Evolutionary conservation across 2,329 filamentous ascomycete species (phyloP), one percentile per base, ranked within the genome.

Genomic region (Capronia epimyces): DNA sequence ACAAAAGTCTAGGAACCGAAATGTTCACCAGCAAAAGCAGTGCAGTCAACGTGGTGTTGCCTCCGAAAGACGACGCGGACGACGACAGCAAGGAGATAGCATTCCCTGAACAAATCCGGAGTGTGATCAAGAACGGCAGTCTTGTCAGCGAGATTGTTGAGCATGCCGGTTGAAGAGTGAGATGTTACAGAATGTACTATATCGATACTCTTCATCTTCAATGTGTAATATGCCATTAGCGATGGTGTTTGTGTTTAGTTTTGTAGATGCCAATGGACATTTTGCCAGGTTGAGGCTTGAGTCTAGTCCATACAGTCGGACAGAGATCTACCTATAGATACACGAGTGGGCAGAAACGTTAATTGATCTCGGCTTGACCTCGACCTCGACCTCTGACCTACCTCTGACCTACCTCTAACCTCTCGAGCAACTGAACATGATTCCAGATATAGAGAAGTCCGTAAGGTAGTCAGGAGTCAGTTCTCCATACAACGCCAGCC

Each of bases 121-220:
- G 65, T 75, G 87, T 76, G 78, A 76, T 80, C 74, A 87, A 84
- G 68, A 74, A 89, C 69, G 86, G 87, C 18, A 82, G 86, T 58
- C 66, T 97, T 57, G 79, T 91, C 22, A 95, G 83, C 65, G 91
- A 97, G 77, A 97, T 98, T 68, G 93, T 98, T 15, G 89, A 93
- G 64, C 91, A 97, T 72, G 82, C 87, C 57, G 90, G 91, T 50
- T 96, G 29, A 32, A 32, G 29, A n/a, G n/a, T n/a, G 29, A n/a
- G 13, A n/a, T n/a, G n/a, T 7, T 6, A n/a, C 8, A 10, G 9
- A 34, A 27, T 25, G 43, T 32, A 32, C 12, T n/a, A 32, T 32
- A 32, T n/a, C 29, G 7, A 27, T 27, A 10, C n/a, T n/a, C n/a
- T n/a, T n/a, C n/a, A n/a, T n/a, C 25, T 32, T 32, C 29, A n/a